Conservation (phyloP, 2,329 filamentous ascomycete genomes). For the Orbilia oligospora region DNA sequence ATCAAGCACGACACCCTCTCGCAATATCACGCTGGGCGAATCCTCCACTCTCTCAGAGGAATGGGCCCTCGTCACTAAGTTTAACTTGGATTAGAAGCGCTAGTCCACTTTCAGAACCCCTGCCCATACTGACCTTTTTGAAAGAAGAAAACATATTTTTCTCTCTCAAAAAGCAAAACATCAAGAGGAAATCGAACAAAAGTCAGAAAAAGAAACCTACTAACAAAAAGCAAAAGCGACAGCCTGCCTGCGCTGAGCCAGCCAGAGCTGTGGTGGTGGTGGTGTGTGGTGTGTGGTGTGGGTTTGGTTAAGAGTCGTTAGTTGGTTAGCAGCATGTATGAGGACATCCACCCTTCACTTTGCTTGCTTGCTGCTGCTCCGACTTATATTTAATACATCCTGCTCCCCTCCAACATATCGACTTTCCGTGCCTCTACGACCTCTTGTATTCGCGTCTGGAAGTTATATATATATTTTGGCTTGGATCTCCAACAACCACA, state of each 20-base stretch:
- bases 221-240: constrained; percentile 10
- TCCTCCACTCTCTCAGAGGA: constrained; percentile 49
- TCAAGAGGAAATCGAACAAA: constrained; percentile 18
- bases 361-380: constrained; percentile 2
- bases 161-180: constrained; percentile 11
- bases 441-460: constrained; percentile 21
- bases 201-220: constrained; percentile 14
- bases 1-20: constrained; percentile 58
- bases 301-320: constrained; percentile 8
- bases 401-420: constrained; percentile 48
- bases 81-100: constrained; percentile 43
- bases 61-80: constrained; percentile 54
- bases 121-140: neutral
- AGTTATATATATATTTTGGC: constrained; percentile 40
- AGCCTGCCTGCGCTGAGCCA: constrained; percentile 13
- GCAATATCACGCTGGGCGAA: constrained; percentile 56
- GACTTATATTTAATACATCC: constrained; percentile 52
- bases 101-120: constrained; percentile 22
- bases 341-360: constrained; percentile 26
- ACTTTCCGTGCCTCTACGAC: constrained; percentile 32
- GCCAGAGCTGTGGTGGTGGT: neutral
- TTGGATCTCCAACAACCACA: constrained; percentile 25
- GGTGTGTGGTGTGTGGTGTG: constrained; percentile 18
- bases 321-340: neutral
- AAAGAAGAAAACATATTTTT: constrained; percentile 15